Conservation (phyloP, 805 yeast genomes). For the Yarrowia divulgata region DNA sequence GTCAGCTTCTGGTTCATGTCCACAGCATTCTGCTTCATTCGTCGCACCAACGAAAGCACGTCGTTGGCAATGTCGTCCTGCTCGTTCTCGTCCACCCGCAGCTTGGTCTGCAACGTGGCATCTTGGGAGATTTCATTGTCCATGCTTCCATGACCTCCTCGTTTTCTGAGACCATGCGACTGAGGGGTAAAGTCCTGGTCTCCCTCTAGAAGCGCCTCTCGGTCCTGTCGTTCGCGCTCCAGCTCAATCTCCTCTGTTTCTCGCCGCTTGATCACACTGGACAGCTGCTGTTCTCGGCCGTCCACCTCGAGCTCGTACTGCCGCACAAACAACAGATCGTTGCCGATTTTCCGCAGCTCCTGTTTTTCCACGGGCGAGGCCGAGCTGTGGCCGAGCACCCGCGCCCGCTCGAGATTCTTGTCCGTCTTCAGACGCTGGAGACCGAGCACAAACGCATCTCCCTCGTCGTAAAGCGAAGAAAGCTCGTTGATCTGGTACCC, state of each 20-base stretch:
- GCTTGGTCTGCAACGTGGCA: conserved; percentile 43
- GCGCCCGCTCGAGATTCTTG: conserved; percentile 18
- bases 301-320: conserved; percentile 30
- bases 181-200: background rate
- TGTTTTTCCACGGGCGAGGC: background rate
- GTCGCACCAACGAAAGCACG: conserved; percentile 57
- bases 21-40: conserved; percentile 58
- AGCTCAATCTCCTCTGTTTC: conserved; percentile 8
- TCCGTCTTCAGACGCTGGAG: conserved; percentile 9
- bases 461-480: conserved; percentile 5
- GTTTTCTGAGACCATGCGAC: conserved; percentile 3
- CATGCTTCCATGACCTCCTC: background rate
- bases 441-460: conserved; percentile 28
- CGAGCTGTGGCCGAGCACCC: conserved; percentile 5
- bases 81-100: conserved; percentile 46
- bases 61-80: conserved; percentile 61
- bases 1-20: conserved; percentile 54
- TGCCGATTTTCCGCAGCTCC: conserved; percentile 26
- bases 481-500: conserved; percentile 3
- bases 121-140: background rate
- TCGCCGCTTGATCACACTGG: background rate
- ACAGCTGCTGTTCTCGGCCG: conserved; percentile 22
- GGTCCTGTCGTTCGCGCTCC: conserved; percentile 29
- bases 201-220: conserved; percentile 29
- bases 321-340: conserved; percentile 29